Base-by-base conservation (phyloP, 192 early-diverging fungal genomes). In the Coemansia furcata region DNA sequence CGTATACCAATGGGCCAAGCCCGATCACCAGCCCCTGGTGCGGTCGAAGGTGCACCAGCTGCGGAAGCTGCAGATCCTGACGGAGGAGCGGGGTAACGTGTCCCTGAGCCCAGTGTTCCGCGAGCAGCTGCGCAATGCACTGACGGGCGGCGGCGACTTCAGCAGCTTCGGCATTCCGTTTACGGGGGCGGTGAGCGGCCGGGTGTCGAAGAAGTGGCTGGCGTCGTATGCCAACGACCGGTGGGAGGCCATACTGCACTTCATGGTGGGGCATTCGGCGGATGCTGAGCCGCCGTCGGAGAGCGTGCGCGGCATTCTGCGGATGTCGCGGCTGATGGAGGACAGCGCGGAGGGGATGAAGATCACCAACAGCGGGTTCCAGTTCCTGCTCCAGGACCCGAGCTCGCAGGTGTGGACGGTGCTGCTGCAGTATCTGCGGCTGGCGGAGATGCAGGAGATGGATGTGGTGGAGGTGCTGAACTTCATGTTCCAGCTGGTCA, bases 331-430 rank as follows among this genome's bases (percentile, higher is more conserved):
- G 19, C 77, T 98, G 12, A 97, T 97, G 84, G 72, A 85, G 55
- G 67, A 67, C 23, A 60, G 71, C 12, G 10, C 43, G n/a, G 61
- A 58, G 5, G 54, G 68, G 1, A 79, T 92, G 42, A 78, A 78
- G 32, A 99, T 99, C 61, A 97, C 96, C 8, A 95, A 93, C 71
- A 94, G 95, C 71, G 97, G 97, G 10, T 99, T 99, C 74, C 97
- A 99, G 76, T 99, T 99, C 72, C 71, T 99, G 57, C 74, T 99
- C 29, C 95, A 96, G 74, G 94, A 99, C 71, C 85, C 91, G 19
- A 93, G 93, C 60, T 90, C 94, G 21, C 97, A 99, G 84, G 93
- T 97, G 8, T 99, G 97, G 97, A 92, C 93, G 2, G 91, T 99
- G 46, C 76, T 99, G 60, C 74, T 99, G 60, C 94, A 97, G 79